Conservation (phyloP, 345 rosid genomes). For the Angophora floribunda region DNA sequence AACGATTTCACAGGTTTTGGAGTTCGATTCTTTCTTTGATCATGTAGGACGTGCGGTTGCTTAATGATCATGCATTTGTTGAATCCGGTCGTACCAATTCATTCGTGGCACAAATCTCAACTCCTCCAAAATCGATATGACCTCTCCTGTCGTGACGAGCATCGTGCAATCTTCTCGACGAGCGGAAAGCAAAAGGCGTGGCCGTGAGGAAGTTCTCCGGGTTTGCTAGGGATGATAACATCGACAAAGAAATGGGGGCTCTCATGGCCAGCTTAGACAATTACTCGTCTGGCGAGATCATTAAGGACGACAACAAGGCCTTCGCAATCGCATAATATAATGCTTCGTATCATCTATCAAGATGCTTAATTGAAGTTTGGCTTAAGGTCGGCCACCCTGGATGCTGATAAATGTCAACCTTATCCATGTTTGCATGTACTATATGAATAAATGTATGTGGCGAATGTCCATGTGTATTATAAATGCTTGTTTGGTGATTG, state of each 20-base stretch:
- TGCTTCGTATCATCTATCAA: not conserved
- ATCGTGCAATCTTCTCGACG: not conserved
- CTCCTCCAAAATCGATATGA: not conserved
- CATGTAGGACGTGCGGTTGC: not conserved
- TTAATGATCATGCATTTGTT: not conserved
- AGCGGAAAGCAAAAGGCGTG: not conserved
- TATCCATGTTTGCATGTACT: not conserved
- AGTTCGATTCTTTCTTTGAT: not conserved
- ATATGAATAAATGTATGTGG: not conserved
- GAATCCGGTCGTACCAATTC: not conserved
- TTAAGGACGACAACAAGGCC: not conserved
- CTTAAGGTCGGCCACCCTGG: not conserved
- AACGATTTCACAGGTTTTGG: not conserved
- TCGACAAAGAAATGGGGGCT: not conserved
- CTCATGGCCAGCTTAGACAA: not conserved
- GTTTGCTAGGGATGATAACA: not conserved
- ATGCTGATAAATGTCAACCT: not conserved
- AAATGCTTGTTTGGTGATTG: not conserved
- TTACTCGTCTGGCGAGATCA: not conserved
- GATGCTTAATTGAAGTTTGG: not conserved
- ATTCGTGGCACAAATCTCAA: not conserved
- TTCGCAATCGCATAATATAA: not conserved
- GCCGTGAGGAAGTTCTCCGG: not conserved
- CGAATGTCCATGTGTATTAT: not conserved
- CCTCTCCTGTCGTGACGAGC: not conserved